phyloP scores from a whole-genome alignment of 2,329 filamentous ascomycete genomes.

The Xylariaceae sp. region DNA sequence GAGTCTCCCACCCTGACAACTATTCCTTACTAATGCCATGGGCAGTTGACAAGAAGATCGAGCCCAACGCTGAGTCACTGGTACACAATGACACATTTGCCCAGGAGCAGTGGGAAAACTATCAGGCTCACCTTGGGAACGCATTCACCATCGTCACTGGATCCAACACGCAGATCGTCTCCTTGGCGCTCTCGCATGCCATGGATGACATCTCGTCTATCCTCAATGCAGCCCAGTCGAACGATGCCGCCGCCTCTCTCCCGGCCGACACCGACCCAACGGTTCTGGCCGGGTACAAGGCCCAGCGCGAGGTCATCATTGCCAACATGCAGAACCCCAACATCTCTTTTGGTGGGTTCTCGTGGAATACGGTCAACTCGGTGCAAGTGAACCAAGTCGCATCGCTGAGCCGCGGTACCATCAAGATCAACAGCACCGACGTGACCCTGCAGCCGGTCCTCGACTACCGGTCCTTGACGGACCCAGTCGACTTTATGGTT shows the following conservation, averaged over 20 bases:
- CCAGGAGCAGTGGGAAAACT: slow-evolving; percentile 27
- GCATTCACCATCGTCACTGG: slow-evolving; percentile 11
- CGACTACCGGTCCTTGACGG: slow-evolving; percentile 57
- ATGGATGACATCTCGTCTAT: slow-evolving; percentile 25
- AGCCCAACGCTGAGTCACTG: slow-evolving; percentile 12
- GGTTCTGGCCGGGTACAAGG: slow-evolving; percentile 34
- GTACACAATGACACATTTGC: slow-evolving; percentile 38
- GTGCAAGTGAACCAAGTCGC: slow-evolving; percentile 1
- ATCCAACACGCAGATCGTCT: slow-evolving; percentile 15
- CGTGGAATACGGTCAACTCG: slow-evolving; percentile 2
- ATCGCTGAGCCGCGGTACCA: slow-evolving; percentile 1
- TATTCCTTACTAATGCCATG: slow-evolving; percentile 24
- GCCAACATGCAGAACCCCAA: slow-evolving; percentile 26
- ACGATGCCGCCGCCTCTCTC: slow-evolving; percentile 31
- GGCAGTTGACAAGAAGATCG: slow-evolving; percentile 22
- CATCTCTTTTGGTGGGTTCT: slow-evolving; percentile 11
- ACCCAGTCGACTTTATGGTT: slow-evolving; percentile 33
- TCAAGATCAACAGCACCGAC: slow-evolving; percentile 44
- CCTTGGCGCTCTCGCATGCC: slow-evolving; percentile 30
- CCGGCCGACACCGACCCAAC: slow-evolving; percentile 27
- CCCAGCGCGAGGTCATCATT: slow-evolving; percentile 27
- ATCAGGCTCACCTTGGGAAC: slow-evolving; percentile 16
- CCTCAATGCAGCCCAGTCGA: slow-evolving; percentile 21
- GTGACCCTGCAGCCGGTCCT: slow-evolving; percentile 62
- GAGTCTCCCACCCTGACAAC: slow-evolving; percentile 8